Base-by-base conservation (phyloP, 192 early-diverging fungal genomes). In the Backusella luteola region DNA sequence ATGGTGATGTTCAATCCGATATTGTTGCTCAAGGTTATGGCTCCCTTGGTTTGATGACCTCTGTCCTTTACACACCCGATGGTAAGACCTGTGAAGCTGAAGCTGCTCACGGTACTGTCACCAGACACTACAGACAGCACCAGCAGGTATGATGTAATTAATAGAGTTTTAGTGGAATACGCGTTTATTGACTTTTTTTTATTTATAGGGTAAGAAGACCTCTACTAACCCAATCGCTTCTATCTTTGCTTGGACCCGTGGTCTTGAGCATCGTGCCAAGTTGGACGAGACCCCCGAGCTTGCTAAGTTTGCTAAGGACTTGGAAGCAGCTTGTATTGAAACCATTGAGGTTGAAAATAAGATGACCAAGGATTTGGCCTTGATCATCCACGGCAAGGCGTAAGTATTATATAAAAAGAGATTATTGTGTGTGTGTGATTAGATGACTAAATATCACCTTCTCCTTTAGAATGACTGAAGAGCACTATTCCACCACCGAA, bases 331-430 rank as follows among this genome's bases (percentile, higher is more conserved):
- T 17, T 96, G 95, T 80, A 88, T 97, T 72, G 92, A 96, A 63
- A 93, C 96, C 1, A 95, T 99, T 75, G 90, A 95, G 71, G 84
- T 87, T 76, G 88, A 87, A 42, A 89, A 90, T 21, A 85, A 94
- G 68, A 99, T 99, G 97, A 99, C 97, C 84, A 99, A 99, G 91
- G 97, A 99, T 83, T 84, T 99, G 74, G 96, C 97, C 34, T 86
- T 99, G 81, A 88, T 95, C 42, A 99, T 99, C 79, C 92, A 99
- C 76, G 96, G 95, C 79, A 91, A 93, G 75, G 87, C 85, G 82
- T 84, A 78, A 78, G 82, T 73, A 2, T 68, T 23, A 32, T 73
- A 53, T 32, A 17, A 49, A 4, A n/a, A 26, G 23, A 63, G 11
- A 63, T 29, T 29, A 12, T 2, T 63, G 53, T 26, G 23, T 4